phyloP scores from a whole-genome alignment of 2,329 filamentous ascomycete genomes.

The Amesomyces nigricolor region DNA sequence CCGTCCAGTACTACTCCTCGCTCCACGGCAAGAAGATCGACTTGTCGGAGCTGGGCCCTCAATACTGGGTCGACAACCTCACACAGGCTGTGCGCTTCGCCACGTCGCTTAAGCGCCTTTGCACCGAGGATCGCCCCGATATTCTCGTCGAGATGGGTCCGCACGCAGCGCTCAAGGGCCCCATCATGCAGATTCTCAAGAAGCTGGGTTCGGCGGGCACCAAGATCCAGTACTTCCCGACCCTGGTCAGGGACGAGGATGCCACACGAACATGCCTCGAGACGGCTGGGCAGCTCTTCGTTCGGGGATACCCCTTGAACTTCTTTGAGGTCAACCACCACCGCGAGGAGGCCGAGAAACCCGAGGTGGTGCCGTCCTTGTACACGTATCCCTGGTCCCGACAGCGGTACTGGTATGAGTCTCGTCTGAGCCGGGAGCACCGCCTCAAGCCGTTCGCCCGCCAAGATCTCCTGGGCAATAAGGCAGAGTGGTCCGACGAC shows the following conservation, averaged over 20 bases:
- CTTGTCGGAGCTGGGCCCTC: conserved; percentile 33
- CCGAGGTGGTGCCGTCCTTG: conserved; percentile 27
- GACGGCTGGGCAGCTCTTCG: conserved; percentile 29
- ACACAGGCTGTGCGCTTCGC: conserved; percentile 41
- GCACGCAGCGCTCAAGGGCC: conserved; percentile 29
- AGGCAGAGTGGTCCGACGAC: conserved; percentile 32
- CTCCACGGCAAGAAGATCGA: conserved; percentile 36
- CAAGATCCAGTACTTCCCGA: conserved; percentile 29
- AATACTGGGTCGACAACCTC: conserved; percentile 42
- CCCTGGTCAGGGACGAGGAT: conserved; percentile 21
- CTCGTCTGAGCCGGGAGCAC: conserved; percentile 30
- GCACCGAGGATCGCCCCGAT: conserved; percentile 26
- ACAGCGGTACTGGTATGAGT: conserved; percentile 31
- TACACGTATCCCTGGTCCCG: conserved; percentile 31
- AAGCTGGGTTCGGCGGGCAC: conserved; percentile 20
- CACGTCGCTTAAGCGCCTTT: conserved; percentile 22
- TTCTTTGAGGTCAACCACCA: conserved; percentile 30
- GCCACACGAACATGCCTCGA: conserved; percentile 26
- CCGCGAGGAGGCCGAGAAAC: conserved; percentile 26
- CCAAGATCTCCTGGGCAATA: conserved; percentile 32
- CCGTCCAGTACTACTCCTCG: conserved; percentile 41
- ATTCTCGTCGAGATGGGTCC: conserved; percentile 30
- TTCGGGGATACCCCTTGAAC: conserved; percentile 28
- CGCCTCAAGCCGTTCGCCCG: conserved; percentile 31
- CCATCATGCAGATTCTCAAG: conserved; percentile 28